Evolutionary conservation across 306 rosid genomes (phyloP).

Genomic region (Sindora glabra): DNA sequence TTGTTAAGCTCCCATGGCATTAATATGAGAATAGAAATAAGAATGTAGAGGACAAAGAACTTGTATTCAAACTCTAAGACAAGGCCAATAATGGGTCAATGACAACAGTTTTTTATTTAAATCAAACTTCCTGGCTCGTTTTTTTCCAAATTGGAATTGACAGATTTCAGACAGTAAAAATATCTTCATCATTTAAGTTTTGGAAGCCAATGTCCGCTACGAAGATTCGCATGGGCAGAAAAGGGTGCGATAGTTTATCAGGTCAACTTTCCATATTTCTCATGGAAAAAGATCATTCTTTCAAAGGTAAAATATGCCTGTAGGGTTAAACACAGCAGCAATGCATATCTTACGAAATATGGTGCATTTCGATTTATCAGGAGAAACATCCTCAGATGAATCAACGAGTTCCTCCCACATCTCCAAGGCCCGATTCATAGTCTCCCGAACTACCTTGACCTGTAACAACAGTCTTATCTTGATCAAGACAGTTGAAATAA

Average conservation of each 20-base stretch:
- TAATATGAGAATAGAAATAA: not conserved
- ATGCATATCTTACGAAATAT: constrained; percentile 55
- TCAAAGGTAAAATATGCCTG: not conserved
- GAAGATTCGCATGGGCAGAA: not conserved
- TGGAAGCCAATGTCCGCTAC: not conserved
- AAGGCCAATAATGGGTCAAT: not conserved
- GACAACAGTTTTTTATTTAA: not conserved
- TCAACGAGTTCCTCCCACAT: constrained; percentile 61
- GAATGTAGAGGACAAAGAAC: not conserved
- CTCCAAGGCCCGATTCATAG: constrained; percentile 75
- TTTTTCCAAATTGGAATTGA: not conserved
- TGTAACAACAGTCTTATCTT: constrained; percentile 18
- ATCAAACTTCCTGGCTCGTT: not conserved
- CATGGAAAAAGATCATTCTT: not conserved
- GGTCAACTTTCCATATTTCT: not conserved
- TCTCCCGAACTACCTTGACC: constrained; percentile 90
- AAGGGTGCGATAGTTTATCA: not conserved
- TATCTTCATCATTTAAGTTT: not conserved
- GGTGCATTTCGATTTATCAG: constrained; percentile 39
- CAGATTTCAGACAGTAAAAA: not conserved
- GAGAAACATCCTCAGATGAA: constrained; percentile 31
- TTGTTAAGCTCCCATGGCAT: not conserved
- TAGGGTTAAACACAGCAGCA: too few species aligned
- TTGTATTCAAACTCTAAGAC: not conserved
- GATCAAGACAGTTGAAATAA: not conserved